These are phyloP conservation scores for Annulohypoxylon bovei DNA, from an alignment of 495 filamentous ascomycete species.

Conservation along the genomic window DNA sequence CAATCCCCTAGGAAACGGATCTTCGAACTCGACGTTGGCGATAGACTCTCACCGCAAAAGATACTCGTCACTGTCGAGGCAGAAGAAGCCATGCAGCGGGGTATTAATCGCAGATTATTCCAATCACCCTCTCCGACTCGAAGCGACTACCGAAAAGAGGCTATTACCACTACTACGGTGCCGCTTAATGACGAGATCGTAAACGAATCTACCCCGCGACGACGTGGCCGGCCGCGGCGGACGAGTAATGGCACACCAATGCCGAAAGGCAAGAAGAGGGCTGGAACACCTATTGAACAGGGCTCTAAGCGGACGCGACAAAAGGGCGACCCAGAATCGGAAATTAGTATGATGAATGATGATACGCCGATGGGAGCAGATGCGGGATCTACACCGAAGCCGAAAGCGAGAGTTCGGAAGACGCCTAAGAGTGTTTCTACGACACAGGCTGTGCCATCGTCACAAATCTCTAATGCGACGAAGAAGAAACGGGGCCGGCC, in stretches of 20 bases:
- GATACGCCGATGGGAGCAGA: constrained; percentile 17
- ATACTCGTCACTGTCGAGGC: constrained; percentile 65
- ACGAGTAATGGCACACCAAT: constrained; percentile 53
- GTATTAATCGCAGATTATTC: constrained; percentile 54
- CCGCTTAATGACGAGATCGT: constrained; percentile 61
- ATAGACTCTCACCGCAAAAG: constrained; percentile 59
- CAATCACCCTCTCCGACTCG: constrained; percentile 50
- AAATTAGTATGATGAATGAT: constrained; percentile 23
- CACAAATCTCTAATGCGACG: constrained; percentile 33
- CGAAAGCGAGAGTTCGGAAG: constrained; percentile 41
- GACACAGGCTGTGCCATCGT: constrained; percentile 34
- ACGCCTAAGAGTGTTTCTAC: constrained; percentile 35
- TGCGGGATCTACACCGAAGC: constrained; percentile 40
- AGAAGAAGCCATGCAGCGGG: constrained; percentile 46
- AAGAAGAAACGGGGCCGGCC: constrained; percentile 45
- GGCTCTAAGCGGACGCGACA: constrained; percentile 32
- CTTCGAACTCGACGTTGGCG: constrained; percentile 64
- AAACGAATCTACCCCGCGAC: constrained; percentile 52
- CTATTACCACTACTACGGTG: constrained; percentile 52
- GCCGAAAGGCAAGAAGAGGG: constrained; percentile 54
- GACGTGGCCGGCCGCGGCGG: constrained; percentile 50
- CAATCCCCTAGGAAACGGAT: constrained; percentile 62
- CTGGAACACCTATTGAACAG: constrained; percentile 51
- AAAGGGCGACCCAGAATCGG: constrained; percentile 37
- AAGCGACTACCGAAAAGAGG: constrained; percentile 36